phyloP scores from a whole-genome alignment of 768 basidiomycete genomes.

The Lentinula guzmanii region DNA sequence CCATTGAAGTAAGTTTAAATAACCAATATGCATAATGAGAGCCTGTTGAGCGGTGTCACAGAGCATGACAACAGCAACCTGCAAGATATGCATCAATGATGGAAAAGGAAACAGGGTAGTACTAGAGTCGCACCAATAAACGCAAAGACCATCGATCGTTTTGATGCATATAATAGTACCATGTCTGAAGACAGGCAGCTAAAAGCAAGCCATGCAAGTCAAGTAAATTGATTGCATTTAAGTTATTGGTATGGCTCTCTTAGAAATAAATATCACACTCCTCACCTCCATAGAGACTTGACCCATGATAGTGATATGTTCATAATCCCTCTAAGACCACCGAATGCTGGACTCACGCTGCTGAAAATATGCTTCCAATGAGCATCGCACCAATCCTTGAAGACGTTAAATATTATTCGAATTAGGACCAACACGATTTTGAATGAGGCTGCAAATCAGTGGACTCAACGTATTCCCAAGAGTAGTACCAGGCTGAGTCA shows the following conservation, averaged over 20 bases:
- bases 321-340: too few relatives aligned
- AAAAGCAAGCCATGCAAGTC: neutral
- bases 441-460: too few relatives aligned
- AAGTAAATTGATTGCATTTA: neutral
- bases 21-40: slow-evolving; percentile 46
- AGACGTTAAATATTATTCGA: too few relatives aligned
- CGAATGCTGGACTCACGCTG: neutral
- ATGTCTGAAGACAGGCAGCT: slow-evolving; percentile 2
- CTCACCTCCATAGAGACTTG: neutral
- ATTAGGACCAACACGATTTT: too few relatives aligned
- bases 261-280: too few relatives aligned
- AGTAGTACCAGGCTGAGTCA: too few relatives aligned
- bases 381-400: neutral
- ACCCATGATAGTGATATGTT: neutral
- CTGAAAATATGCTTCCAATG: neutral
- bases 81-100: neutral
- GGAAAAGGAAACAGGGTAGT: neutral
- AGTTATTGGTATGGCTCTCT: neutral
- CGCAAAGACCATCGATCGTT: neutral
- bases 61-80: neutral
- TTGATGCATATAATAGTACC: slow-evolving; percentile 2
- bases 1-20: neutral
- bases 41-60: neutral
- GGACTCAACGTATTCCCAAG: too few relatives aligned
- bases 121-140: neutral